Base-by-base conservation (phyloP, 495 filamentous ascomycete genomes). In the Emericellopsis terricola region DNA sequence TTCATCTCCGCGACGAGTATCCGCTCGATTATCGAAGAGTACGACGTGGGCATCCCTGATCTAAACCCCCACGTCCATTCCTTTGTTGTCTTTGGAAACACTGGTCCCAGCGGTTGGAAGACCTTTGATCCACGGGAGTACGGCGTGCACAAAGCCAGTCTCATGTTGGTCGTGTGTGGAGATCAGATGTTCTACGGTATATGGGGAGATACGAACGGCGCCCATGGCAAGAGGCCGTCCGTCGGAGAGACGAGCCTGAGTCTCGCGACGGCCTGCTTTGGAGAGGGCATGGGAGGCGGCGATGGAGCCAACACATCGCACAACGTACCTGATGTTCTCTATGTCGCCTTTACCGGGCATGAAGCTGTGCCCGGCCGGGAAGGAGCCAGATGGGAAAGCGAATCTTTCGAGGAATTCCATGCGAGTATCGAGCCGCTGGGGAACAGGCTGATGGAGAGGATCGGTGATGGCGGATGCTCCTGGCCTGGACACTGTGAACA, bases 41-140 rank as follows among this genome's bases (percentile, higher is more conserved):
- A 62, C 36, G 35, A 34, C 18, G 52, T 46, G 30, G 68, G 64
- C 10, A 59, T 77, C 34, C 37, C 47, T 0, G 70, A 80, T 38
- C 54, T 80, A 5, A 57, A 77, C 44, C 59, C 73, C 4, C 65
- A 69, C 31, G 55, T 72, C 17, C 71, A 76, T 41, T 64, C 71
- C 1, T 80, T 71, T 30, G 68, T 78, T 11, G 75, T 80, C 7
- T 68, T 80, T 37, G 75, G 74, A 6, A 80, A 78, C 40, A 47
- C 56, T 2, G 57, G 60, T 1, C 29, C 21, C 15, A 51, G 53
- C 41, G 18, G 37, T 2, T 77, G 65, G 42, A 50, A 41, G 29
- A 50, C 37, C 28, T 62, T 60, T 34, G 47, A 73, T 36, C 75
- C 74, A 0, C 34, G 55, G 38, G 20, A 51, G 11, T 46, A 59